Evolutionary conservation across 768 basidiomycete species (phyloP), one percentile per base, ranked within the genome.

Genomic region (Suillus luteus): DNA sequence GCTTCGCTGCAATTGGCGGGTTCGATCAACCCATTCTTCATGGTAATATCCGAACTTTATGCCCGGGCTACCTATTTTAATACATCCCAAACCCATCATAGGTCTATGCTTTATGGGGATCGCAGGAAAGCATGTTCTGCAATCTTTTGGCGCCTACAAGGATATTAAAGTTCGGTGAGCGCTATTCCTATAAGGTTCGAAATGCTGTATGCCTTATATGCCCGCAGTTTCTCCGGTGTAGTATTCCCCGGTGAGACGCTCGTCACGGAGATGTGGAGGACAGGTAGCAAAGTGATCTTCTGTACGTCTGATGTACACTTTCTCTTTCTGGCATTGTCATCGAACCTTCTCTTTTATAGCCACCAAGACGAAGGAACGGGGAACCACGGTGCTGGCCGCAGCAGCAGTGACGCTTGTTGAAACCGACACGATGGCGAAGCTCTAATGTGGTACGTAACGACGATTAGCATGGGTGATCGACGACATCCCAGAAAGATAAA

Each of bases 261-360:
- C 60, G 81, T 95, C 15, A 99, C 96, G 0, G 88, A 93, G 74
- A 98, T 99, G 96, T 99, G 97, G 97, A 97, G 95, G 75, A 95
- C 97, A 69, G 92, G 90, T 2, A 76, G 83, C 65, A 97, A 88
- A 77, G 89, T 99, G 61, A 87, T 98, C 58, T 99, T 99, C 76
- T 80, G 95, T 97, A 69, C 73, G 93, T 84, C 11, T 24, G 10
- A 12, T 44, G 38, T 17, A 33, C 24, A 38, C 37, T 17, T 22
- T 24, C 1, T 54, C 5, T 54, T 19, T 19, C 24, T 40, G 24
- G 37, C 40, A 2, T 24, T 48, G 44, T 37, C 46, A 65, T 31
- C 37, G 37, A 35, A 10, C n/a, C n/a, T 57, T 43, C 52, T 55
- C 62, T 64, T 38, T 24, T 41, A 35, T 43, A 98, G 96, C 79